Conservation (phyloP, 495 filamentous ascomycete species). For the Penicillium egyptiacum region DNA sequence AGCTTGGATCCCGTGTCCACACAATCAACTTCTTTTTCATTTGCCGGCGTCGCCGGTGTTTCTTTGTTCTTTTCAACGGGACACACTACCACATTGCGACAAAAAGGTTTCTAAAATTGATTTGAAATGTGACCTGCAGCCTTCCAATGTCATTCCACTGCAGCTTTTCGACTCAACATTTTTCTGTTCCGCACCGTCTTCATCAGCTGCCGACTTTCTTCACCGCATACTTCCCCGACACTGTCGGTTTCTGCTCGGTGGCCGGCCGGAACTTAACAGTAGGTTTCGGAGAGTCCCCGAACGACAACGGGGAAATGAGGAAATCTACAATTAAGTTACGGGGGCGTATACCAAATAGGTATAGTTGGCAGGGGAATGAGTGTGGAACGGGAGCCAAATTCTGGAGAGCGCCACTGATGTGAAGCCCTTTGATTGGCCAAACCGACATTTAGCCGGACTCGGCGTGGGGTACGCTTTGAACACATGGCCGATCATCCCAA, state of each 20-base stretch:
- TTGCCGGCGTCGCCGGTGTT: slow-evolving; percentile 3
- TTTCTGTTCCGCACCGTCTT: neutral
- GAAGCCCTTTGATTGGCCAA: no score
- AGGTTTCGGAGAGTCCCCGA: neutral
- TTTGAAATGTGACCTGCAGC: neutral
- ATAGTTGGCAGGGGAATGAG: no score
- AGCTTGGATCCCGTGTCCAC: slow-evolving; percentile 3
- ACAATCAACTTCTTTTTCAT: slow-evolving; percentile 4
- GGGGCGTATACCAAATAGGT: no score
- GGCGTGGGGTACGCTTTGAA: no score
- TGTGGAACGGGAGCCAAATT: no score
- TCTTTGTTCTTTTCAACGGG: neutral
- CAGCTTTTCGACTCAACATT: neutral
- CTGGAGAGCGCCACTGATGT: no score
- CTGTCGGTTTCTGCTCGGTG: neutral
- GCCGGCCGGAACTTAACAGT: neutral
- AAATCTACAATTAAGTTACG: neutral
- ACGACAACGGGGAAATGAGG: neutral
- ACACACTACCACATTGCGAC: neutral
- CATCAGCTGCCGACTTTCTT: neutral
- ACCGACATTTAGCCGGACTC: no score
- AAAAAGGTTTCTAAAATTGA: neutral
- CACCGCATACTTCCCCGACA: neutral
- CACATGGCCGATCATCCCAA: no score
- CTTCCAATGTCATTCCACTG: neutral